Base-by-base conservation (phyloP, 495 filamentous ascomycete species). In the Filosporella fistucella region DNA sequence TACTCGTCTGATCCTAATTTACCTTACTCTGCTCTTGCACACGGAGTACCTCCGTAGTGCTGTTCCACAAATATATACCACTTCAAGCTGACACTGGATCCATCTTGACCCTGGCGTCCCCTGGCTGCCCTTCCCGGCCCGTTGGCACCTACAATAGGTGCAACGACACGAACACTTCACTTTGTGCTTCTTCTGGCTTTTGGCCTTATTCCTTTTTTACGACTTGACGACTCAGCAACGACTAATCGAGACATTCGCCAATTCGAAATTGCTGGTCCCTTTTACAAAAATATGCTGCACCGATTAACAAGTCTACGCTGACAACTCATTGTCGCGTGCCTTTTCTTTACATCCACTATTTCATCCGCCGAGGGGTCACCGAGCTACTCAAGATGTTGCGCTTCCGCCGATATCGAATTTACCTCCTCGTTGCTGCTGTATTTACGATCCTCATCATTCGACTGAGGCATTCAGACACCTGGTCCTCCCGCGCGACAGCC, bases 321-420 rank as follows among this genome's bases (percentile, higher is more conserved):
- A 46, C 21, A 33, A 37, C 8, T 24, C 17, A 10, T 10, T 46
- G 43, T 46, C 43, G 43, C 43, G 9, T 46, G 43, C 26, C 24
- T 28, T 7, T 26, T 17, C 16, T 10, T 16, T 42, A 25, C 9
- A n/a, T n/a, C 23, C 35, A 21, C 17, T 22, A 21, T 38, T 38
- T 5, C n/a, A 21, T 4, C 7, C 23, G 17, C 5, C 35, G 4
- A 17, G 17, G 10, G 14, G 8, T 18, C 6, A 24, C 18, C 20
- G 17, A 50, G 22, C 13, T 18, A 28, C 14, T 50, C 48, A 25
- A 40, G 14, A 91, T 93, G 89, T 68, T 87, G 47, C 84, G 87
- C 30, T 64, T 86, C 53, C 82, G 89, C 42, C 76, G 88, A 65
- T 91, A 89, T 58, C 82, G 89, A 44, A 70, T 84, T 38, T 84